A percentile compares a stretch with the other conserved stretches of the same genome.
phyloP scores from a whole-genome alignment of 2,329 filamentous ascomycete genomes.

The Diaporthe sp. region DNA sequence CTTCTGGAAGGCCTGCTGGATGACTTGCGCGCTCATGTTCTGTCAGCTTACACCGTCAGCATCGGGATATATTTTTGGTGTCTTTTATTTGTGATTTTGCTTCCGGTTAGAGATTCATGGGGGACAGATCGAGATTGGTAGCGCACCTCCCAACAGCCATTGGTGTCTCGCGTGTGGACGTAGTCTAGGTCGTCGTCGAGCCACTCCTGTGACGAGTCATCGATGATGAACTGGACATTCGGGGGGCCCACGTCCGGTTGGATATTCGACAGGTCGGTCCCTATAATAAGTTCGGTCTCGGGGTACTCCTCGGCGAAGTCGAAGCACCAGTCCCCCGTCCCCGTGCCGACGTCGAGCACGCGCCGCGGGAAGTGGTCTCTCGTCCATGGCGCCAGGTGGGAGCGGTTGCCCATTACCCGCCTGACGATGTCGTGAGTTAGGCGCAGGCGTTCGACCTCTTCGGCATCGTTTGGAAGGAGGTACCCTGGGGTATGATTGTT shows the following conservation, averaged over 20 bases:
- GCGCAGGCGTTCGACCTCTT: slow-evolving; percentile 50
- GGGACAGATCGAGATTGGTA: background rate
- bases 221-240: slow-evolving; percentile 81
- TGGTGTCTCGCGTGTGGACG: slow-evolving; percentile 65
- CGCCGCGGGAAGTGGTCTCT: slow-evolving; percentile 45
- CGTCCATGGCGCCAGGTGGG: slow-evolving; percentile 50
- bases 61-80: background rate
- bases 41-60: background rate
- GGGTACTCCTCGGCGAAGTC: slow-evolving; percentile 76
- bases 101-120: too few species aligned
- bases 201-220: slow-evolving; percentile 72
- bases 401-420: slow-evolving; percentile 48
- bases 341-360: slow-evolving; percentile 60
- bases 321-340: slow-evolving; percentile 76
- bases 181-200: slow-evolving; percentile 69
- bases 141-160: slow-evolving; percentile 60
- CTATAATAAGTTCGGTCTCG: slow-evolving; percentile 65
- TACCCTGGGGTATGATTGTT: slow-evolving; percentile 47
- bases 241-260: slow-evolving; percentile 76
- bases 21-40: slow-evolving; percentile 62
- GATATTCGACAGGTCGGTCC: slow-evolving; percentile 77
- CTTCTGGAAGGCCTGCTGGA: slow-evolving; percentile 64
- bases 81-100: background rate
- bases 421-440: slow-evolving; percentile 51
- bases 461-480: slow-evolving; percentile 51